These are phyloP conservation scores for Arthrocladium fulminans DNA, from an alignment of 2,329 filamentous ascomycete genomes.

Conservation along the genomic window DNA sequence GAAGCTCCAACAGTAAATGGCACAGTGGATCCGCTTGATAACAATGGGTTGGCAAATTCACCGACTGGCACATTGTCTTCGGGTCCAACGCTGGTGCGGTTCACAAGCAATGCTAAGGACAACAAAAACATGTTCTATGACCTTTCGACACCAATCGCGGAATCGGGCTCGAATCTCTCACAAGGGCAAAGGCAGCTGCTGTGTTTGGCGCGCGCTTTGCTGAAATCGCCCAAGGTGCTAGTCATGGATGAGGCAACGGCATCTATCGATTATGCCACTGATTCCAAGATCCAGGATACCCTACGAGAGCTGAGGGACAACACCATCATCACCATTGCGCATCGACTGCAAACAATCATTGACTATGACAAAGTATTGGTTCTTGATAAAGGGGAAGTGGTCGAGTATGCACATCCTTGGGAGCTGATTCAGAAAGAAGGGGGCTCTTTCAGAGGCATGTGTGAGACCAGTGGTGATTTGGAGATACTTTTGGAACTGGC, in stretches of 20 bases:
- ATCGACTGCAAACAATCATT: constrained; percentile 90
- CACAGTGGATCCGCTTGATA: constrained; percentile 15
- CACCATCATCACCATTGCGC: constrained; percentile 94
- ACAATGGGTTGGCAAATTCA: constrained; percentile 19
- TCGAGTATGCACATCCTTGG: constrained; percentile 87
- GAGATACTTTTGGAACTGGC: constrained; percentile 50
- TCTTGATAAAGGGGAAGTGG: constrained; percentile 75
- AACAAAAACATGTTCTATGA: constrained; percentile 96
- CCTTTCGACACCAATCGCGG: constrained; percentile 70
- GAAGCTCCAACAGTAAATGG: constrained; percentile 23
- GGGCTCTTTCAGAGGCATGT: constrained; percentile 60
- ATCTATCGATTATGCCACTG: constrained; percentile 92
- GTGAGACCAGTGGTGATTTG: constrained; percentile 57
- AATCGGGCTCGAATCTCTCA: constrained; percentile 88
- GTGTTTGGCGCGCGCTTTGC: constrained; percentile 82
- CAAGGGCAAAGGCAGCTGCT: constrained; percentile 93
- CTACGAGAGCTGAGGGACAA: constrained; percentile 79
- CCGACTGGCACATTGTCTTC: constrained; percentile 18
- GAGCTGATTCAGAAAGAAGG: constrained; percentile 64
- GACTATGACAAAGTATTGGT: constrained; percentile 98
- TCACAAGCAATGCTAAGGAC: constrained; percentile 31
- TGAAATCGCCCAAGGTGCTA: constrained; percentile 85
- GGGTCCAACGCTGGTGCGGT: constrained; percentile 15
- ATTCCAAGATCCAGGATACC: constrained; percentile 91
- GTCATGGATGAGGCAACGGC: constrained; percentile 99